Evolutionary conservation across 2,329 filamentous ascomycete species (phyloP), one percentile per base, ranked within the genome.

Genomic region (Cylindrodendrum hubeiense): DNA sequence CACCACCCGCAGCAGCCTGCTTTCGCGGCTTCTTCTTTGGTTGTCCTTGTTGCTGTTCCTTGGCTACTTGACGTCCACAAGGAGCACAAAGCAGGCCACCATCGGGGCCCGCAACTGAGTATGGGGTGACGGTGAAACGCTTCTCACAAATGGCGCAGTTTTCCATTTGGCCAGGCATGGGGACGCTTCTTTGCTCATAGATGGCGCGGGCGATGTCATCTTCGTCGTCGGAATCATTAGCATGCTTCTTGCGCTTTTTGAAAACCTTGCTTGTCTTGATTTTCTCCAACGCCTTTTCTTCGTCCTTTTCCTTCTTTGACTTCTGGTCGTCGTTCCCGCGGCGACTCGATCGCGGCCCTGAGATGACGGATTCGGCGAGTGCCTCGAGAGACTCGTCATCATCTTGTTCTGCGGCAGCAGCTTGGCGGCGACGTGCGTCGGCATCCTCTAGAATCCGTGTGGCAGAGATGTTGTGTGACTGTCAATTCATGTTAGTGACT

Each of bases 71-170:
- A 73, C 92, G 94, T 22, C 93, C 92, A 75, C 95, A 98, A 22
- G 92, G 89, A 4, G 86, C 85, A 76, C 95, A 98, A 2, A 98
- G 84, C n/a, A 98, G 83, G 17, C 94, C 94, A 4, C 95, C 95
- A n/a, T 91, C 85, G 0, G 93, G 92, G 0, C 93, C 94, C 28
- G 90, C 87, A 69, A 94, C 91, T 67, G 92, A 94, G 81, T 98
- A 98, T 0, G 93, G 87, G 0, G 95, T 98, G 47, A 98, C 95
- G 0, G 94, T 97, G 76, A 98, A 98, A 39, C 94, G 90, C 78
- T 96, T 97, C 46, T 87, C 86, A 78, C 95, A 98, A 3, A 90
- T 82, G 67, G 93, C 94, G 76, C 95, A 98, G 70, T 97, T 95
- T 68, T 93, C 94, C 75, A 95, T 88, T 78, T 98, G 95, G 3